Conservation (phyloP, 73 alveolate genomes). For the Paramecium caudatum region DNA sequence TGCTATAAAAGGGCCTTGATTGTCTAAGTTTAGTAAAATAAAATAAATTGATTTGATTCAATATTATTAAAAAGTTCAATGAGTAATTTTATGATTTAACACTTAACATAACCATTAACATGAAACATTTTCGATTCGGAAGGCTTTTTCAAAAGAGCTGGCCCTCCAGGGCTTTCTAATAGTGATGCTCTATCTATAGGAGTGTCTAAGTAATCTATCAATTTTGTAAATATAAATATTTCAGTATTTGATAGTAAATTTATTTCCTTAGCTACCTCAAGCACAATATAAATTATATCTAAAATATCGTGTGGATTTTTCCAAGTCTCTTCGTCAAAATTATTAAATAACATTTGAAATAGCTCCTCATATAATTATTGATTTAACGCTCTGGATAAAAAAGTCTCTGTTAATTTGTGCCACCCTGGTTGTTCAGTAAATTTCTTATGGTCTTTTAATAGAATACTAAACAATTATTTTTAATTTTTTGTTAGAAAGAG, state of each 20-base stretch:
- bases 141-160: not conserved
- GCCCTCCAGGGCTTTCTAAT: conserved; percentile 35
- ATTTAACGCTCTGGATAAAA: conserved; percentile 29
- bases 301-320: not conserved
- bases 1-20: not conserved
- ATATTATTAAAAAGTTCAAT: not conserved
- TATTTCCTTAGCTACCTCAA: conserved; percentile 19
- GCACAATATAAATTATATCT: not conserved
- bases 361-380: conserved; percentile 39
- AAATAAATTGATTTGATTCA: conserved; percentile 12
- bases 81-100: not conserved
- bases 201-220: conserved; percentile 19
- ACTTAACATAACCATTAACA: conserved; percentile 5
- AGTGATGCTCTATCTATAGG: not conserved
- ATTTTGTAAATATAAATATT: conserved; percentile 20
- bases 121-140: not conserved
- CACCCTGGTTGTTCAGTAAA: not conserved
- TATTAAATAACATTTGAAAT: conserved; percentile 33
- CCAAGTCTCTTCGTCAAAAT: conserved; percentile 58
- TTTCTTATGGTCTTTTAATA: not conserved
- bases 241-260: conserved; percentile 26
- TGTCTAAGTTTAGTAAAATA: conserved; percentile 8
- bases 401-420: conserved; percentile 35
- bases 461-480: not conserved
- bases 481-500: conserved; percentile 22